Conservation (phyloP, 75 land plant genomes). For the Isoetes taiwanensis region DNA sequence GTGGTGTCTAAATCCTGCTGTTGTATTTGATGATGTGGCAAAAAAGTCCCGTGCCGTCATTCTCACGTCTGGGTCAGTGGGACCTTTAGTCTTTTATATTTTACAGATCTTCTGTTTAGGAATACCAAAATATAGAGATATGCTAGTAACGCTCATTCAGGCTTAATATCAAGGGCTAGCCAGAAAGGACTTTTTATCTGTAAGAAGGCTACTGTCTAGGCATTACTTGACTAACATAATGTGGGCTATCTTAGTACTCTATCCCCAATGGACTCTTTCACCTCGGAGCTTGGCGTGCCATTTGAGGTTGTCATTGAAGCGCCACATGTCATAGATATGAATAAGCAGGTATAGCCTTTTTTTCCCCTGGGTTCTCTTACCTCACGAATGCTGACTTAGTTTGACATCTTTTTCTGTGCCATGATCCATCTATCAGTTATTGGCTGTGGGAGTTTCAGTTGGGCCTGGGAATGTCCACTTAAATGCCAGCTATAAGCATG, state of each 20-base stretch:
- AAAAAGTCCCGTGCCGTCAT: conserved; percentile 52
- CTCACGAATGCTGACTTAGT: neutral
- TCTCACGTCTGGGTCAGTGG: conserved; percentile 77
- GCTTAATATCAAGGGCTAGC: too few species aligned
- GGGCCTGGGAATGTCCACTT: conserved; percentile 58
- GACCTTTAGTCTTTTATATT: neutral
- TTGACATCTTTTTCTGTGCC: neutral
- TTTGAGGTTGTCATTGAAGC: conserved; percentile 86
- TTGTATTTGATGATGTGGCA: conserved; percentile 74
- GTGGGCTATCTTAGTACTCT: conserved; percentile 57
- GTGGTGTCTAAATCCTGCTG: conserved; percentile 93
- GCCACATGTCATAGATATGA: conserved; percentile 76
- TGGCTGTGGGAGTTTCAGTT: conserved; percentile 51
- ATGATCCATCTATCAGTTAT: too few species aligned
- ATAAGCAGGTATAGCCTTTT: conserved; percentile 51
- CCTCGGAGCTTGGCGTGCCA: conserved; percentile 93
- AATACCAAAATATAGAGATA: too few species aligned
- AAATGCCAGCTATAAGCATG: conserved; percentile 90
- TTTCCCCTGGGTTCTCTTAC: neutral
- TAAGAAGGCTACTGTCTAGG: too few species aligned
- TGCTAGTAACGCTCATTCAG: too few species aligned
- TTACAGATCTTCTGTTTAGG: too few species aligned
- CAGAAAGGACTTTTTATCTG: too few species aligned
- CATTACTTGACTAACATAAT: neutral
- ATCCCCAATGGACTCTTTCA: conserved; percentile 85